phyloP scores from a whole-genome alignment of 192 early-diverging fungal species.

The Entomortierella parvispora region DNA sequence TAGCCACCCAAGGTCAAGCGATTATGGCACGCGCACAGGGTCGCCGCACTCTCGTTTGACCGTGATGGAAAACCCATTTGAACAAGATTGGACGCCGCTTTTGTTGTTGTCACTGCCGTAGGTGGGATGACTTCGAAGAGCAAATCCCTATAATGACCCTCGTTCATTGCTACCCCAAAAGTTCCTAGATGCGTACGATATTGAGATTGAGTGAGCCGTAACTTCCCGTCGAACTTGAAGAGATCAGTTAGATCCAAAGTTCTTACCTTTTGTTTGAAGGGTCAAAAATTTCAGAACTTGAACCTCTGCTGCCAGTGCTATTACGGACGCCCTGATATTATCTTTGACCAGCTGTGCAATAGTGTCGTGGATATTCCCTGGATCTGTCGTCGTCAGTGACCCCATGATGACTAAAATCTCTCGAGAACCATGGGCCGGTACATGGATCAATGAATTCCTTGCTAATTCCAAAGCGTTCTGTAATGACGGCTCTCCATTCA shows the following conservation, averaged over 20 bases:
- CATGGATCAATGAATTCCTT: slow-evolving; percentile 76
- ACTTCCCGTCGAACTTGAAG: not conserved
- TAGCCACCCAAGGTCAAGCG: slow-evolving; percentile 78
- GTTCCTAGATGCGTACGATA: slow-evolving; percentile 59
- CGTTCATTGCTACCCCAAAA: slow-evolving; percentile 87
- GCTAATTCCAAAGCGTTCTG: slow-evolving; percentile 94
- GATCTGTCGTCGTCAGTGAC: slow-evolving; percentile 93
- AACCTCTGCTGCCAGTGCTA: slow-evolving; percentile 92
- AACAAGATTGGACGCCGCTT: slow-evolving; percentile 75
- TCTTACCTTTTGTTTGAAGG: slow-evolving; percentile 76
- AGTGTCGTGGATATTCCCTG: slow-evolving; percentile 89
- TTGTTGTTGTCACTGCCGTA: slow-evolving; percentile 70
- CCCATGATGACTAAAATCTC: slow-evolving; percentile 91
- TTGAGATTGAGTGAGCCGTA: not conserved
- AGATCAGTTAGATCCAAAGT: not conserved
- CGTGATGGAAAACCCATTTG: slow-evolving; percentile 92
- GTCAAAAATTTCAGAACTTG: slow-evolving; percentile 81
- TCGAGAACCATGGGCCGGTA: slow-evolving; percentile 89
- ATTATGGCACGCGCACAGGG: slow-evolving; percentile 86
- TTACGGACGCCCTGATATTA: slow-evolving; percentile 84
- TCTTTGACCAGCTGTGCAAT: slow-evolving; percentile 72
- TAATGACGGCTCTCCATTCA: slow-evolving; percentile 87
- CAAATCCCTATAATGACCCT: slow-evolving; percentile 83
- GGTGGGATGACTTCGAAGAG: slow-evolving; percentile 90
- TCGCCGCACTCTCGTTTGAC: slow-evolving; percentile 58